A percentile compares a stretch with the other conserved stretches of the same genome.
phyloP scores from a whole-genome alignment of 2,329 filamentous ascomycete genomes.

The Penicillium concentricum region DNA sequence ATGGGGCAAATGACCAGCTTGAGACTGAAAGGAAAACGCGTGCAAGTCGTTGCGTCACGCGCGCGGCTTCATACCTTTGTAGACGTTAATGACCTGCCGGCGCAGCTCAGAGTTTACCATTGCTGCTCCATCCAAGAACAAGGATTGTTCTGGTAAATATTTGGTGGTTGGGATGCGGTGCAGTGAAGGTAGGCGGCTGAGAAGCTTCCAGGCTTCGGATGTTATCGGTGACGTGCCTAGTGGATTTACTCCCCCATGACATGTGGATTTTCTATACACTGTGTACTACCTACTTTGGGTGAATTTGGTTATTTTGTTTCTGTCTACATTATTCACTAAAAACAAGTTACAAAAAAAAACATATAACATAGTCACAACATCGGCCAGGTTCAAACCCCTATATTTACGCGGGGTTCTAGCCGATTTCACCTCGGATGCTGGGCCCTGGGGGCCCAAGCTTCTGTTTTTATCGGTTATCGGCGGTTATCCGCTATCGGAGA shows the following conservation, averaged over 20 bases:
- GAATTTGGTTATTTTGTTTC: not conserved
- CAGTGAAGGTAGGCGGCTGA: slow-evolving; percentile 2
- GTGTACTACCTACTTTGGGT: not conserved
- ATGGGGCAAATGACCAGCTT: not conserved
- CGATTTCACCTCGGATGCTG: slow-evolving; percentile 6
- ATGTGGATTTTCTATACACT: not conserved
- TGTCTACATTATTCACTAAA: too few relatives aligned
- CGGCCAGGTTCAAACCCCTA: not conserved
- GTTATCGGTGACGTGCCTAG: slow-evolving; percentile 22
- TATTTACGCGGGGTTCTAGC: slow-evolving; percentile 17
- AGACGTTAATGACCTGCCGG: slow-evolving; percentile 76
- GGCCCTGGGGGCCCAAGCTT: slow-evolving; percentile 13
- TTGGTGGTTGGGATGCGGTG: not conserved
- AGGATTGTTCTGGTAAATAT: not conserved
- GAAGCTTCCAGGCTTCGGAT: slow-evolving; percentile 15
- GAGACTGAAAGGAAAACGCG: not conserved
- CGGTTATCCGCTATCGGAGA: not conserved
- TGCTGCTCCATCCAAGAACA: slow-evolving; percentile 8
- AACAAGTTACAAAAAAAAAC: not conserved
- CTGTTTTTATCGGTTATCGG: slow-evolving; percentile 3
- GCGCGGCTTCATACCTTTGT: slow-evolving; percentile 67
- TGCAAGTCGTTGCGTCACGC: not conserved
- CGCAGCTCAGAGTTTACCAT: slow-evolving; percentile 61
- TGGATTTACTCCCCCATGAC: not conserved
- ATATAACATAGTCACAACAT: too few relatives aligned